phyloP scores from a whole-genome alignment of 129 eudicot species.

The Heracleum sosnowskyi region DNA sequence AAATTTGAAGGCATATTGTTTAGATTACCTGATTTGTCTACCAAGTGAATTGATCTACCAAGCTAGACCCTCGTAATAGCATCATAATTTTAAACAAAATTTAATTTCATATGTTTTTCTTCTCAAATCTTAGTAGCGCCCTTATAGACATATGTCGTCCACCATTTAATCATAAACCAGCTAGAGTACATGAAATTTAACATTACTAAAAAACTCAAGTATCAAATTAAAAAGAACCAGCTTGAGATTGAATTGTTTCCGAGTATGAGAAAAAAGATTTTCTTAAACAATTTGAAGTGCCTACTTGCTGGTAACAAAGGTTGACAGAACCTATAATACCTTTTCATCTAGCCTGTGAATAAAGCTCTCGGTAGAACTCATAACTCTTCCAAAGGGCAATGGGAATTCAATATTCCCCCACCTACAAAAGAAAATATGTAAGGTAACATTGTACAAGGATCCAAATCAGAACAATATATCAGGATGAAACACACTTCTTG shows the following conservation, averaged over 20 bases:
- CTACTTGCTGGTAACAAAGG: neutral
- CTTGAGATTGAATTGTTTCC: neutral
- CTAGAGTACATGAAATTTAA: neutral
- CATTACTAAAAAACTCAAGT: neutral
- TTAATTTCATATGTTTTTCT: neutral
- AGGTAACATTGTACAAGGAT: constrained; percentile 11
- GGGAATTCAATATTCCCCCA: constrained; percentile 99
- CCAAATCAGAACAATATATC: neutral
- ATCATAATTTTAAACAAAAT: neutral
- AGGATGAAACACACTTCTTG: constrained; percentile 48
- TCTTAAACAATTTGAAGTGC: neutral
- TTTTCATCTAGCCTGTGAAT: constrained; percentile 96
- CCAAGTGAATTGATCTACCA: neutral
- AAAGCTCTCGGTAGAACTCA: constrained; percentile 94
- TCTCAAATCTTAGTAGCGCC: neutral
- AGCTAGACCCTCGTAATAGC: neutral
- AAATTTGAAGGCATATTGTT: neutral
- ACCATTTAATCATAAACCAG: neutral
- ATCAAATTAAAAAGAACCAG: neutral
- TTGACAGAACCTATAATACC: constrained; percentile 29
- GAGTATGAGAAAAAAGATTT: neutral
- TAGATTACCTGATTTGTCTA: neutral
- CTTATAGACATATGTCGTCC: neutral
- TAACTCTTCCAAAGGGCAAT: constrained; percentile 96
- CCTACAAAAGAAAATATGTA: constrained; percentile 30